Evolutionary conservation across 108 stramenopile species (phyloP).

Genomic region (Aurantiochytrium sp.): DNA sequence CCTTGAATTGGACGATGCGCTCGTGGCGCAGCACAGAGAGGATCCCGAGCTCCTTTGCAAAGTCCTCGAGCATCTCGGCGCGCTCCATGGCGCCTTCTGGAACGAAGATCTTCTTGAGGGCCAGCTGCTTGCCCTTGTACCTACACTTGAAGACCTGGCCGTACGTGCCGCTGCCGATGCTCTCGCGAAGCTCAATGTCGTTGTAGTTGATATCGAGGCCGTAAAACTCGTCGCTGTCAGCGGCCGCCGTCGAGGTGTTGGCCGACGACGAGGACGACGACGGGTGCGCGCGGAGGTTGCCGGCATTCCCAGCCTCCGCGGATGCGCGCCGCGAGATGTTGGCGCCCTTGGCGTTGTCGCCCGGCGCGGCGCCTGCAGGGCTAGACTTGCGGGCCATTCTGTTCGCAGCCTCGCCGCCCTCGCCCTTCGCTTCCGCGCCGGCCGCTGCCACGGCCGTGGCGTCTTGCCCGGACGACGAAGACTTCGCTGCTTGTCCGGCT

Average conservation of each 20-base stretch:
- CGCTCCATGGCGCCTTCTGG: slow-evolving; percentile 23
- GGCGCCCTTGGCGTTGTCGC: background rate
- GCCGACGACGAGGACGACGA: background rate
- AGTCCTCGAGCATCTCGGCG: slow-evolving; percentile 30
- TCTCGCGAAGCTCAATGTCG: slow-evolving; percentile 25
- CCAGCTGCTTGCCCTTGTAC: slow-evolving; percentile 25
- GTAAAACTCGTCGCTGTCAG: background rate
- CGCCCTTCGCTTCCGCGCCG: background rate
- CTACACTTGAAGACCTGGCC: slow-evolving; percentile 14
- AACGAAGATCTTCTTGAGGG: slow-evolving; percentile 24
- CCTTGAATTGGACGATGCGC: background rate
- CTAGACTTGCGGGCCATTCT: background rate
- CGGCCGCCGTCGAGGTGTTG: background rate
- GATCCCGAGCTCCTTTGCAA: slow-evolving; percentile 23
- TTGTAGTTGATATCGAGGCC: slow-evolving; percentile 29
- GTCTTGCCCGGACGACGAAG: too few relatives aligned
- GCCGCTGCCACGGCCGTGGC: too few relatives aligned
- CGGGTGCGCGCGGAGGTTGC: background rate
- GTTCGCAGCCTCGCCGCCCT: background rate
- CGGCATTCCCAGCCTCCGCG: background rate
- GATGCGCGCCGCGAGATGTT: background rate
- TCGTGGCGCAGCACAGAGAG: slow-evolving; percentile 27
- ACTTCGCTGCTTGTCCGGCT: too few relatives aligned
- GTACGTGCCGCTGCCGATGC: slow-evolving; percentile 23
- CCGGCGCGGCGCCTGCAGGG: too few relatives aligned